These are phyloP conservation scores for Botrytis squamosa DNA, from an alignment of 2,329 filamentous ascomycete genomes.

Conservation along the genomic window DNA sequence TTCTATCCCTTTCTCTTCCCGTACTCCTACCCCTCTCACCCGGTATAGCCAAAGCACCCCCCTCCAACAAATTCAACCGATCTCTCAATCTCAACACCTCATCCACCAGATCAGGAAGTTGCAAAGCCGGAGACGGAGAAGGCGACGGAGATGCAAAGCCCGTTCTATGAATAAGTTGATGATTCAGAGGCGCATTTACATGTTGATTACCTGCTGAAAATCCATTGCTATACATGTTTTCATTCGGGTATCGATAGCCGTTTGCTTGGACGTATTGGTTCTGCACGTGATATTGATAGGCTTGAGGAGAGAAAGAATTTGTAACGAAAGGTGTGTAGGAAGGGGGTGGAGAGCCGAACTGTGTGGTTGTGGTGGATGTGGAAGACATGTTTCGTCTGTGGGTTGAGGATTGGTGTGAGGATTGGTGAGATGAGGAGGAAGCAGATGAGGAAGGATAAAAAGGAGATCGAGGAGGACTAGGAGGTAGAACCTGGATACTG, in stretches of 20 bases:
- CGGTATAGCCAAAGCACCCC: not conserved
- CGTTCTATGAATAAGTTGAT: not conserved
- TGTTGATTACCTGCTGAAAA: not conserved
- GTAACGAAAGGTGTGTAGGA: not conserved
- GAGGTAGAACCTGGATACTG: not conserved
- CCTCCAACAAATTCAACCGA: not conserved
- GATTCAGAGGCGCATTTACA: not conserved
- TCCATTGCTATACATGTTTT: conserved; percentile 18
- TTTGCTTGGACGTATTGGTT: not conserved
- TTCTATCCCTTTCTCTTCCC: not conserved
- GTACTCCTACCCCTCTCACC: not conserved
- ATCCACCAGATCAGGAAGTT: not conserved
- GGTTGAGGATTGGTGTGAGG: not conserved
- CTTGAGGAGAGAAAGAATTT: not conserved
- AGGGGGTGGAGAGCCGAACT: not conserved
- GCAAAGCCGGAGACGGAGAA: not conserved
- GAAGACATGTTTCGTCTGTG: not conserved
- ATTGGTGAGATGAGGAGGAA: not conserved
- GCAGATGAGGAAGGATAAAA: not conserved
- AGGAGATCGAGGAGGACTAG: too few relatives aligned
- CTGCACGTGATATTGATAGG: not conserved
- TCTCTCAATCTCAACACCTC: not conserved
- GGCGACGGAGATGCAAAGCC: not conserved
- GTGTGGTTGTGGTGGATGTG: not conserved
- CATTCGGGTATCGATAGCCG: not conserved